These are phyloP conservation scores for Amorphotheca resinae DNA, from an alignment of 495 filamentous ascomycete genomes.

Conservation along the genomic window DNA sequence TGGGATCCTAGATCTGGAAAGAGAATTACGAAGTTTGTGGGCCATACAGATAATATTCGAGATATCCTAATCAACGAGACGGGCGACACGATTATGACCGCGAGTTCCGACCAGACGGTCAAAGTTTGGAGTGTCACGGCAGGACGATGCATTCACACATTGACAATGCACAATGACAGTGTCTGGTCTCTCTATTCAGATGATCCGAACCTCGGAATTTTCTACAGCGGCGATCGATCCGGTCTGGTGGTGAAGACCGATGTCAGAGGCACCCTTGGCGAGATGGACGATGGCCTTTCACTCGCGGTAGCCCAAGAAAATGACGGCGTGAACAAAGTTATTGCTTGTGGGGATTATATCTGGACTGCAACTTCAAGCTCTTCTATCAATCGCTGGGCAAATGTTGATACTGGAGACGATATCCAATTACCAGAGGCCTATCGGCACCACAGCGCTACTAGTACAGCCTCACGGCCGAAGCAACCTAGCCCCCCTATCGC, in stretches of 20 bases:
- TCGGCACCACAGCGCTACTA: constrained; percentile 41
- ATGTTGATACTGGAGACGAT: constrained; percentile 60
- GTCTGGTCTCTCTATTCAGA: constrained; percentile 94
- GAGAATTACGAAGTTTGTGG: constrained; percentile 88
- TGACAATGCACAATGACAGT: constrained; percentile 97
- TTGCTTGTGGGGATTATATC: constrained; percentile 66
- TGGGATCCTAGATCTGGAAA: constrained; percentile 90
- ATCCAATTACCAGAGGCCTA: constrained; percentile 40
- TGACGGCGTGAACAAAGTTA: constrained; percentile 68
- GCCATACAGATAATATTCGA: constrained; percentile 93
- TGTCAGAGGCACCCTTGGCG: constrained; percentile 51
- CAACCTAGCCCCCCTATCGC: constrained; percentile 19
- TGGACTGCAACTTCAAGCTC: constrained; percentile 93
- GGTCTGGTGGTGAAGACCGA: constrained; percentile 93
- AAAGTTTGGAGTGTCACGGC: constrained; percentile 95
- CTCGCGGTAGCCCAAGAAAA: constrained; percentile 84
- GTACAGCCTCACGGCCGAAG: constrained; percentile 28
- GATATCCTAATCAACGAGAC: constrained; percentile 80
- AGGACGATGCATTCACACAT: constrained; percentile 89
- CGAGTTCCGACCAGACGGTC: constrained; percentile 90
- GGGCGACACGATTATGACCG: constrained; percentile 85
- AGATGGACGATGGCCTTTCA: constrained; percentile 81
- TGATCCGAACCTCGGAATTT: constrained; percentile 71
- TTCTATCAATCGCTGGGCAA: constrained; percentile 87
- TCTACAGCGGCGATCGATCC: constrained; percentile 87